A percentile compares a stretch with the other conserved stretches of the same genome.
These are phyloP conservation scores for Akebia trifoliata DNA, from an alignment of 164 flowering plant genomes.

Conservation along the genomic window DNA sequence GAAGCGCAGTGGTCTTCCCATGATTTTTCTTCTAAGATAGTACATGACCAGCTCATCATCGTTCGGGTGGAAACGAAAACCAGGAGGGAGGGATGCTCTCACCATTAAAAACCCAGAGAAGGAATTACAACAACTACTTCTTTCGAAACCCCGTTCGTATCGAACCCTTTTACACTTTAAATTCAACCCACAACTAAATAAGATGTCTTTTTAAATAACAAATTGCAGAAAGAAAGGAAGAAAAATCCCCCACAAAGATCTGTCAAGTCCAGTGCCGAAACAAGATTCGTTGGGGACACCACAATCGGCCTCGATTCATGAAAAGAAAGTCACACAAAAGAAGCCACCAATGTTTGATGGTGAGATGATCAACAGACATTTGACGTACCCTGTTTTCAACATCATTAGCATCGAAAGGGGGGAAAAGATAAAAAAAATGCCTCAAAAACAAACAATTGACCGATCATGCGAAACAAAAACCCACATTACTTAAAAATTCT, in stretches of 20 bases:
- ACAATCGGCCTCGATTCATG: conserved; percentile 52
- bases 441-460: too few species aligned
- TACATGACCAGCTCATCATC: conserved; percentile 68
- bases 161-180: neutral
- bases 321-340: conserved; percentile 33
- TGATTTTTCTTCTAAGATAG: conserved; percentile 63
- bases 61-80: conserved; percentile 89
- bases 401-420: conserved; percentile 13
- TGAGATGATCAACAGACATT: conserved; percentile 59
- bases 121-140: neutral
- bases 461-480: too few species aligned
- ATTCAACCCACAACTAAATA: neutral
- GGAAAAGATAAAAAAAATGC: too few species aligned
- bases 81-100: conserved; percentile 47
- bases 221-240: too few species aligned
- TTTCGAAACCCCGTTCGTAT: neutral
- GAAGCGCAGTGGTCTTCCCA: conserved; percentile 33
- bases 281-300: conserved; percentile 40
- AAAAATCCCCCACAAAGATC: conserved; percentile 4
- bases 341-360: conserved; percentile 21
- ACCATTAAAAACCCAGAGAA: conserved; percentile 26
- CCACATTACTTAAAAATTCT: too few species aligned
- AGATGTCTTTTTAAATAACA: too few species aligned
- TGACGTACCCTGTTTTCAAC: conserved; percentile 47
- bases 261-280: conserved; percentile 76